Percentiles rank a stretch among this genome's conserved stretches.
Evolutionary conservation across 306 rosid species (phyloP).

Genomic region (Prunus padus): DNA sequence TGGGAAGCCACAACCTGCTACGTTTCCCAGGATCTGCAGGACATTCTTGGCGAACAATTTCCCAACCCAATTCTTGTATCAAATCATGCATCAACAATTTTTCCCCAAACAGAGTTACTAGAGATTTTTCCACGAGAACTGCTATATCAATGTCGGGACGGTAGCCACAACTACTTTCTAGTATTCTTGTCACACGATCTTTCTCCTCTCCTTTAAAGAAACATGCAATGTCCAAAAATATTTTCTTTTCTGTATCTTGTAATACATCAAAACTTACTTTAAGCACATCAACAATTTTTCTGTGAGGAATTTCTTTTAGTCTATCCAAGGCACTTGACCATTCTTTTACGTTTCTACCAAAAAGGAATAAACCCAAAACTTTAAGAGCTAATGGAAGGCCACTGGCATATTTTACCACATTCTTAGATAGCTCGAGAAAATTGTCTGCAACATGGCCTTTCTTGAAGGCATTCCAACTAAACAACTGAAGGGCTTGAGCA

Average conservation of each 20-base stretch:
- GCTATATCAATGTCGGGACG: background rate
- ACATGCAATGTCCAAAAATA: constrained; percentile 25
- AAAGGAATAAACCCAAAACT: constrained; percentile 12
- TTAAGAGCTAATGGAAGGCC: constrained; percentile 23
- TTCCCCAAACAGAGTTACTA: background rate
- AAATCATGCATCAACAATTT: constrained; percentile 22
- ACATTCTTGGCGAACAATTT: constrained; percentile 2
- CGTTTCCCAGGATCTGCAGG: background rate
- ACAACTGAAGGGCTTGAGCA: background rate
- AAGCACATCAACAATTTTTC: constrained; percentile 6
- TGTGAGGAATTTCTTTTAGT: background rate
- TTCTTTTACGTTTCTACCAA: background rate
- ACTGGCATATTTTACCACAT: constrained; percentile 1
- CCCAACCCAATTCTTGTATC: constrained; percentile 24
- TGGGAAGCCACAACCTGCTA: constrained; percentile 24
- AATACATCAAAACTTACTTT: constrained; percentile 18
- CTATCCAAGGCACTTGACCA: constrained; percentile 14
- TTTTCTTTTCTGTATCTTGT: background rate
- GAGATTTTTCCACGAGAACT: constrained; percentile 13
- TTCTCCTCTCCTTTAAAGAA: constrained; percentile 9
- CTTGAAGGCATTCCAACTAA: background rate
- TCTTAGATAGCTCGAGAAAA: constrained; percentile 1
- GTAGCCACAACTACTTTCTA: background rate
- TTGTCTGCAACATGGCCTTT: background rate
- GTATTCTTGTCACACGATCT: constrained; percentile 12